Base-by-base conservation (phyloP, 2,329 filamentous ascomycete genomes). In the Epichloe sibirici region DNA sequence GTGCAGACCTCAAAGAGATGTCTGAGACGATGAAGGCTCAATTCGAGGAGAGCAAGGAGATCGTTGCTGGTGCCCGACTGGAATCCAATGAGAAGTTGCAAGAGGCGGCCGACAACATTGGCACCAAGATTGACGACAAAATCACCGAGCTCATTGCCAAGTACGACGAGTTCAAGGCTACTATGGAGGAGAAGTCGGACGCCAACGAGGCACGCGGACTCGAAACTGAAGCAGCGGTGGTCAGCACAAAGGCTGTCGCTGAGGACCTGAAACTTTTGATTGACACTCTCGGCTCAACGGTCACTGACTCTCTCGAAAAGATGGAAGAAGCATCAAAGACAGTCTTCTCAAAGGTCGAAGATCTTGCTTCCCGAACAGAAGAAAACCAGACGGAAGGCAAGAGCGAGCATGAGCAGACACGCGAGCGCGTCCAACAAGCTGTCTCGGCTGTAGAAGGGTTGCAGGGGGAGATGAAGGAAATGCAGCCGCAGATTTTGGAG, bases 261-360 rank as follows among this genome's bases (percentile, higher is more conserved):
- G 90, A 96, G 56, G 93, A 97, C 59, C 79, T 97, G 54, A 91
- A 88, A 66, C 72, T 88, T 8, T 81, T 94, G 1, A 84, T 95
- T 53, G 90, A 95, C 59, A 90, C 88, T 0, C 83, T 96, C 46
- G 88, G 89, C 7, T 81, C 82, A 38, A 85, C 83, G 6, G 82
- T 95, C 51, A 87, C 85, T 0, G 88, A 94, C 51, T 85, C 87
- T 1, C 79, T 90, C 53, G 88, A 95, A 62, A 91, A 90, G 68
- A 86, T 91, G 77, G 83, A 88, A 52, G 85, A 89, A 62, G 89
- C 93, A 45, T 91, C 88, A 7, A 88, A 88, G 70, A 90, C 86
- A 0, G 88, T 95, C 34, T 91, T 95, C 59, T 81, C 78, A 49
- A 84, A 85, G 58, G 85, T 95, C 13, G 88, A 94, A 52, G 84